Base-by-base conservation (phyloP, 805 yeast genomes). In the Maudiozyma turicensis region DNA sequence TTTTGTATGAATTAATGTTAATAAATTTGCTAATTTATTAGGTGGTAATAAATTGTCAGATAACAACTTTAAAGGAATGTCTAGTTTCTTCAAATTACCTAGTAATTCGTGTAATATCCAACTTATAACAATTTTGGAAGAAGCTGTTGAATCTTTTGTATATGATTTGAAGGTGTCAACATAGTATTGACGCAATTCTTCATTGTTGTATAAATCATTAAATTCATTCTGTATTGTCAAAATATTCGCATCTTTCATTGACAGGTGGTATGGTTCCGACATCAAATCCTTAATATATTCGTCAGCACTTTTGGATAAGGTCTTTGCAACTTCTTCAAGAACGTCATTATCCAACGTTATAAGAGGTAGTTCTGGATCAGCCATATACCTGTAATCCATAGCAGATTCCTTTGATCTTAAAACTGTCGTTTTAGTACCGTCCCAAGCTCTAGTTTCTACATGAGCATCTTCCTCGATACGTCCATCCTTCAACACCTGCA, bases 401-500 rank as follows among this genome's bases (percentile, higher is more conserved):
- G 86, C 77, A 39, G 78, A 77, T 63, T 91, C 97, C 59, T 93
- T 93, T 3, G 78, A 72, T 60, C 99, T 77, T 45, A 84, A 67
- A 45, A 76, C 73, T 43, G 75, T 71, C 0, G 98, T 91, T 40
- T 72, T 69, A 3, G 65, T 65, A 2, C 96, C 97, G 58, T 84
- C 82, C 96, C 97, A 93, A 15, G 96, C 93, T 60, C 97, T 75
- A 0, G 99, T 93, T 59, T 90, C 95, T 14, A 59, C 46, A 7
- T 45, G 15, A 6, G 70, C 58, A 5, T 60, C 46, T n/a, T 56
- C 54, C 1, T 66, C 63, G 14, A 31, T 8, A 5, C 54, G 54
- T 0, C 77, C 77, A 0, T 52, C 51, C 50, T 75, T 60, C 8
- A 85, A 61, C 10, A 73, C 66, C 0, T 61, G 52, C 7, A 79